phyloP scores from a whole-genome alignment of 495 filamentous ascomycete species.

The Aspergillus coremiiformis region DNA sequence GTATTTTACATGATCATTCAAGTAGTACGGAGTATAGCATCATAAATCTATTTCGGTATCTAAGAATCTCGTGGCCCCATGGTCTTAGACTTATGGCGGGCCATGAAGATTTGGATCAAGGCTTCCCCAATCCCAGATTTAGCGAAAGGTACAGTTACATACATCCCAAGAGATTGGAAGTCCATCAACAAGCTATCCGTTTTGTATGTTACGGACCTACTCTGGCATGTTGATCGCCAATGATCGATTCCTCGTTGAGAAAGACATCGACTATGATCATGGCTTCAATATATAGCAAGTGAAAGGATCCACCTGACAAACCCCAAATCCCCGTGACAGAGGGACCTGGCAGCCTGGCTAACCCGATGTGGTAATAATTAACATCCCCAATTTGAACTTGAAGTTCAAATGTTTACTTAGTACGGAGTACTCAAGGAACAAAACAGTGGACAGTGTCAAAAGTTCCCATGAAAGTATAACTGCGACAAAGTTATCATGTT shows the following conservation, averaged over 20 bases:
- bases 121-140: constrained; percentile 27
- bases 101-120: constrained; percentile 14
- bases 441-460: not conserved
- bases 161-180: too few relatives aligned
- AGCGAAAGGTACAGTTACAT: constrained; percentile 17
- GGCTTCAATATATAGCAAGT: constrained; percentile 37
- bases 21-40: not conserved
- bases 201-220: constrained; percentile 28
- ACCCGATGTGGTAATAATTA: not conserved
- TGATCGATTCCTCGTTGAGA: constrained; percentile 34
- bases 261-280: constrained; percentile 35
- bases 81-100: too few relatives aligned
- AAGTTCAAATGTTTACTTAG: too few relatives aligned
- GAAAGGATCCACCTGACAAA: not conserved
- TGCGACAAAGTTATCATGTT: not conserved
- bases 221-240: constrained; percentile 35
- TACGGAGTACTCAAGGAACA: too few relatives aligned
- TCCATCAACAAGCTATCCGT: constrained; percentile 18
- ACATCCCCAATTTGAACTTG: not conserved
- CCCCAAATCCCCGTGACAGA: not conserved
- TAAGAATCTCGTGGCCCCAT: too few relatives aligned
- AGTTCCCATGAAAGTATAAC: not conserved
- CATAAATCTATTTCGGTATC: not conserved
- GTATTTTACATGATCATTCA: not conserved
- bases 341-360: not conserved